Base-by-base conservation (phyloP, 1,139 yeast genomes). In the Diutina neorugosa region DNA sequence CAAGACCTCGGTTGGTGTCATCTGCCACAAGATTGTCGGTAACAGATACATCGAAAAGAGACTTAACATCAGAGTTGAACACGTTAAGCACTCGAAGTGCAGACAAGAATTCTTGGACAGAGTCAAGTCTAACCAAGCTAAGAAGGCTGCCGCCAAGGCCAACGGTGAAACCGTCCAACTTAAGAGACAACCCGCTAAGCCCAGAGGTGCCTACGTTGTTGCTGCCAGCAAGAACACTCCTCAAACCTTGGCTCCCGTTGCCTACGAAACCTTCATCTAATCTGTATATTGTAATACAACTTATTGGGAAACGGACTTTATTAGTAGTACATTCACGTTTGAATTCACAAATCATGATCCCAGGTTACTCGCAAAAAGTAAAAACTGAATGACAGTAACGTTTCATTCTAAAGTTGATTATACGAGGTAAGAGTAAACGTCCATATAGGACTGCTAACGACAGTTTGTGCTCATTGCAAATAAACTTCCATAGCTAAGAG, bases 181-280 rank as follows among this genome's bases (percentile, higher is more conserved):
- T 71, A 93, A 93, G 91, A 88, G 98, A 85, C 94, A 86, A 78
- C 98, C 98, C 71, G 96, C 81, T 69, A 86, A 82, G 78, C 98
- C 98, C 82, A 90, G 98, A 84, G 90, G 78, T 62, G 81, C 95
- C 63, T 88, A 85, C 77, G 77, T 85, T 68, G 86, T 93, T 69
- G 72, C 91, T 61, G 78, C 88, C 62, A 81, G 77, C 69, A 82
- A 82, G 69, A 84, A 85, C 80, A 78, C 82, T 67, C 96, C 98
- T 69, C 96, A 91, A 78, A 91, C 97, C 69, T 86, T 93, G 78
- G 94, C 97, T 73, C 98, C 98, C 77, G 93, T 89, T 79, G 86
- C 98, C 73, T 93, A 93, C 86, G 99, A 94, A 84, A 93, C 98
- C 73, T 90, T 84, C 86, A 93, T 93, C 80, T 93, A 89, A 84